phyloP scores from a whole-genome alignment of 2,329 filamentous ascomycete genomes.

The Penicillium janthinellum region DNA sequence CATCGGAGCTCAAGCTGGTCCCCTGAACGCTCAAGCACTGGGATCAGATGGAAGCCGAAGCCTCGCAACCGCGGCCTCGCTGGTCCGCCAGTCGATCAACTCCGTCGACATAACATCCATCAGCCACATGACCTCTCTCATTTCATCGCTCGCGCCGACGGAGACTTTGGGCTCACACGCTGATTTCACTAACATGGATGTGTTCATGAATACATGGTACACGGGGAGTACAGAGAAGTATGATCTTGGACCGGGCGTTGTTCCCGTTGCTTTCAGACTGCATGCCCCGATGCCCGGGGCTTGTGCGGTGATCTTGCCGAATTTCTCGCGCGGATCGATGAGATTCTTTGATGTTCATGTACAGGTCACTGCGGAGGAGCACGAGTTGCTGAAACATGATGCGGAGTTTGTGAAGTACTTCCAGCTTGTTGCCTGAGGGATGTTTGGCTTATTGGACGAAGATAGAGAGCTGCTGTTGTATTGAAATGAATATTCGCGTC shows the following conservation, averaged over 20 bases:
- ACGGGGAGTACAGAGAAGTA: slow-evolving; percentile 23
- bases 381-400: slow-evolving; percentile 19
- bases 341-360: slow-evolving; percentile 23
- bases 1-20: slow-evolving; percentile 19
- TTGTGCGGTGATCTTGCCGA: slow-evolving; percentile 20
- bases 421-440: slow-evolving; percentile 16
- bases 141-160: slow-evolving; percentile 16
- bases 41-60: slow-evolving; percentile 11
- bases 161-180: slow-evolving; percentile 17
- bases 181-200: slow-evolving; percentile 25
- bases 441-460: neutral
- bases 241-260: slow-evolving; percentile 20
- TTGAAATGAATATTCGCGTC: too few relatives aligned
- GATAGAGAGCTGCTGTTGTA: neutral
- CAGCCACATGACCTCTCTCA: slow-evolving; percentile 16
- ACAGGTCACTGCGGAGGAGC: slow-evolving; percentile 18
- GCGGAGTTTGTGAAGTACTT: slow-evolving; percentile 24
- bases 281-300: slow-evolving; percentile 14
- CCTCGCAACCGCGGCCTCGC: slow-evolving; percentile 21
- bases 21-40: slow-evolving; percentile 11
- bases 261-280: slow-evolving; percentile 20
- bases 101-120: slow-evolving; percentile 15
- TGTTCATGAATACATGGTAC: slow-evolving; percentile 30
- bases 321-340: slow-evolving; percentile 13
- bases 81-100: slow-evolving; percentile 25